A percentile compares a stretch with the other conserved stretches of the same genome.
phyloP scores from a whole-genome alignment of 163 green algal genomes.

The Chlorella variabilis region DNA sequence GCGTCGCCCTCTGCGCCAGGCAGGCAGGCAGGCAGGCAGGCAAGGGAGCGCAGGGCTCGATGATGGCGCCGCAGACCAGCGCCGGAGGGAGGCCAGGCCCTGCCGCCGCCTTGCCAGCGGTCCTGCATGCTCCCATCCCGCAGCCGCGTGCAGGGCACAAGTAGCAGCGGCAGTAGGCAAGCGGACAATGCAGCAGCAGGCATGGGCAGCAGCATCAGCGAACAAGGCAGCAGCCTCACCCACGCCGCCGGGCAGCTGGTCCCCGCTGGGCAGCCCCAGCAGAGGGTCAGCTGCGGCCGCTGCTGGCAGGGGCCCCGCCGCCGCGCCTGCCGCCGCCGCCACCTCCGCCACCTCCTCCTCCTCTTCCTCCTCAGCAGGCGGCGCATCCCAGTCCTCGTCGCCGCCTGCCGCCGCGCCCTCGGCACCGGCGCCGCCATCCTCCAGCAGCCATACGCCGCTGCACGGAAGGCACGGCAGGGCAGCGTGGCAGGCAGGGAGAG shows the following conservation, averaged over 20 bases:
- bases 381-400: slow-evolving; percentile 24
- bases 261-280: slow-evolving; percentile 3
- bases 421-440: slow-evolving; percentile 44
- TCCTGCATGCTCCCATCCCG: no score
- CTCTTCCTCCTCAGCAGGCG: slow-evolving; percentile 24
- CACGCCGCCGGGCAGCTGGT: slow-evolving; percentile 36
- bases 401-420: neutral
- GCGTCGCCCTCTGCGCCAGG: slow-evolving; percentile 4
- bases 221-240: neutral
- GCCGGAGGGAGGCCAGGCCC: neutral
- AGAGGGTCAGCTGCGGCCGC: neutral
- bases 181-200: neutral
- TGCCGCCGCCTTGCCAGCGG: no score
- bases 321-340: slow-evolving; percentile 1
- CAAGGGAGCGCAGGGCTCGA: neutral
- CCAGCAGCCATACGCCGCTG: slow-evolving; percentile 64
- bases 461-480: neutral
- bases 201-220: neutral
- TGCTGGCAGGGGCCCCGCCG: neutral
- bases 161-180: neutral
- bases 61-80: neutral
- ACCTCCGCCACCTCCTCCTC: slow-evolving; percentile 10
- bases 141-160: no score
- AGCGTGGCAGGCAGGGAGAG: neutral
- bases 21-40: no score